Percentiles rank a stretch among this genome's conserved stretches.
These are phyloP conservation scores for Eucalyptus marginata DNA, from an alignment of 345 rosid species.

Conservation along the genomic window DNA sequence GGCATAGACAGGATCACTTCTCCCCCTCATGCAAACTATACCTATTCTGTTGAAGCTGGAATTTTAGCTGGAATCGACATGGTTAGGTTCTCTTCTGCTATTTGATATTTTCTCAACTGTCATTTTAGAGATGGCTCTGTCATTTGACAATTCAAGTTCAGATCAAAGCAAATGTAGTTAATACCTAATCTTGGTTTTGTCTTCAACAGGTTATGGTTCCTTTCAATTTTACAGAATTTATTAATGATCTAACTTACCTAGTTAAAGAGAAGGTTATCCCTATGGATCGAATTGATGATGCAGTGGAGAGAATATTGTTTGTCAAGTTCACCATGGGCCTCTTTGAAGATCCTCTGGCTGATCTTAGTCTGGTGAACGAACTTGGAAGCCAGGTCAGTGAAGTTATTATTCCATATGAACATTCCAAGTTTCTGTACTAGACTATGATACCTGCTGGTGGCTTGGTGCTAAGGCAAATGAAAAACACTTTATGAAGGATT, in stretches of 20 bases:
- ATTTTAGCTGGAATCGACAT: constrained; percentile 92
- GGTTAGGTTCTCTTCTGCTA: constrained; percentile 26
- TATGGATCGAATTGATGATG: constrained; percentile 84
- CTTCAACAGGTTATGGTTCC: constrained; percentile 85
- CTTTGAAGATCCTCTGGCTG: constrained; percentile 89
- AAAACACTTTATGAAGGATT: background rate
- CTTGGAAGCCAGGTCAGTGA: constrained; percentile 75
- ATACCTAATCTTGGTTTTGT: background rate
- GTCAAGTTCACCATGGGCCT: constrained; percentile 90
- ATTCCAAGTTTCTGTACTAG: background rate
- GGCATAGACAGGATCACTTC: constrained; percentile 82
- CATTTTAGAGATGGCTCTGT: background rate
- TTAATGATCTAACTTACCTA: constrained; percentile 48
- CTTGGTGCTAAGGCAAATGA: background rate
- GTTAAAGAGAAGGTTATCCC: constrained; percentile 52
- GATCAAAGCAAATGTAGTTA: background rate
- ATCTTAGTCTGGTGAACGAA: constrained; percentile 54
- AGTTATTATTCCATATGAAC: background rate
- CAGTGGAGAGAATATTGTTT: constrained; percentile 64
- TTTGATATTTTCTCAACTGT: background rate
- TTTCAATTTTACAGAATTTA: constrained; percentile 55
- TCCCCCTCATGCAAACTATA: constrained; percentile 63
- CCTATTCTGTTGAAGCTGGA: constrained; percentile 66
- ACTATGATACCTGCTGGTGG: background rate
- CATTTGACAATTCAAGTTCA: background rate